Evolutionary conservation across 306 rosid genomes (phyloP), one percentile per base, ranked within the genome.

Genomic region (Casuarina glauca): DNA sequence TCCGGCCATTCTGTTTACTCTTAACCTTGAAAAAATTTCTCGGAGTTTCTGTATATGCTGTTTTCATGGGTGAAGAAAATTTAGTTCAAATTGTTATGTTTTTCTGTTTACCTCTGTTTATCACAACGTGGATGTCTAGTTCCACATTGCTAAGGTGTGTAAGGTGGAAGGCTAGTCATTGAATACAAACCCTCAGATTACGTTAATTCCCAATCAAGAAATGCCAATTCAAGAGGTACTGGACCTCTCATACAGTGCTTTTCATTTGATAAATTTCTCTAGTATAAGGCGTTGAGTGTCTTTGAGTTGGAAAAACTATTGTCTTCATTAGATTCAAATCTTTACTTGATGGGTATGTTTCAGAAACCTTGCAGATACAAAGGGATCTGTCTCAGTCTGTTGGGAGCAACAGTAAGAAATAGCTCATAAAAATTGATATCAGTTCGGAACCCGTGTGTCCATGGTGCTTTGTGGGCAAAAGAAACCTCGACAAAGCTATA

Each of bases 381-480:
- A 49, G 82, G 86, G 68, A 84, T 74, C 80, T 94, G 97, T 73
- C 97, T 19, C 88, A 66, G 17, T 66, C 84, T 39, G 79, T 75
- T 69, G 74, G 81, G 48, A 51, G 81, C 57, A 75, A 57, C 11
- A 50, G 87, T 16, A 89, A 60, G 66, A 92, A 84, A 85, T 90
- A 87, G 87, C 87, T 85, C 9, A 82, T 95, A 15, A 70, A 78
- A 79, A 84, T 95, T 19, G 98, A 94, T 80, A 44, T 92, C 64
- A 80, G 86, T 76, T 89, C 97, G 17, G 98, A 92, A 60, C 89
- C 97, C 7, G 92, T 92, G 3, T 94, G 98, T 79, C 98, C 97
- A 13, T 94, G 96, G 96, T 94, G 97, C 85, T 89, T 85, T 78
- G 87, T 95, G 78, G 98, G 98, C 69, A 92, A 91, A 80, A 90